phyloP scores from a whole-genome alignment of 2,329 filamentous ascomycete species.

The Fusarium phyllophilum region DNA sequence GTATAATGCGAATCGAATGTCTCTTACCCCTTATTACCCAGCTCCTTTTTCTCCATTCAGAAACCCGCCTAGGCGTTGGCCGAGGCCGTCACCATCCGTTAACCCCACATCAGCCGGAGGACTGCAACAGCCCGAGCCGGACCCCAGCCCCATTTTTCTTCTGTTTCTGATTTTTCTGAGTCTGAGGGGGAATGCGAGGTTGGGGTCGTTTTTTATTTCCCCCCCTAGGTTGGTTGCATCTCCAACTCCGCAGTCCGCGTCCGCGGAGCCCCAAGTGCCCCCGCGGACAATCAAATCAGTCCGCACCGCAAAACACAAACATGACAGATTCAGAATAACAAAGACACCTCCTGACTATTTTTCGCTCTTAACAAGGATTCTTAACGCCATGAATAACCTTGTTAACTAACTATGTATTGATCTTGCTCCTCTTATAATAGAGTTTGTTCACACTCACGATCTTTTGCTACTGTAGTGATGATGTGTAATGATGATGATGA shows the following conservation, averaged over 20 bases:
- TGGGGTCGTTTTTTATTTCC: too few species aligned
- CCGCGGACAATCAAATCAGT: slow-evolving; percentile 21
- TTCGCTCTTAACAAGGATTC: not conserved
- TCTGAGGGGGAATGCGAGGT: not conserved
- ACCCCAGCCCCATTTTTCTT: not conserved
- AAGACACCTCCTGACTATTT: not conserved
- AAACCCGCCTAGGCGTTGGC: slow-evolving; percentile 3
- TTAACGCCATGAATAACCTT: not conserved
- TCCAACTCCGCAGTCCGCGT: slow-evolving; percentile 40
- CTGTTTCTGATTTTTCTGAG: not conserved
- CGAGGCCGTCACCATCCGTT: slow-evolving; percentile 7
- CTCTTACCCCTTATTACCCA: not conserved
- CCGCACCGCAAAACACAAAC: not conserved
- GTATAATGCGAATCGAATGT: not conserved
- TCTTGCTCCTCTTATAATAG: not conserved
- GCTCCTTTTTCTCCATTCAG: not conserved
- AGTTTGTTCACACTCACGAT: not conserved
- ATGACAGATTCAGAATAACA: not conserved
- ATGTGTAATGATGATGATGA: slow-evolving; percentile 8
- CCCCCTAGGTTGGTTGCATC: not conserved
- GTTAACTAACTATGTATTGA: not conserved
- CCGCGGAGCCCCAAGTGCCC: slow-evolving; percentile 10
- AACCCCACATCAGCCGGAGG: slow-evolving; percentile 36
- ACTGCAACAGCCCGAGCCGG: slow-evolving; percentile 45
- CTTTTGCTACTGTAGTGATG: not conserved